These are phyloP conservation scores for Suillus occidentalis DNA, from an alignment of 768 basidiomycete species.

Conservation along the genomic window DNA sequence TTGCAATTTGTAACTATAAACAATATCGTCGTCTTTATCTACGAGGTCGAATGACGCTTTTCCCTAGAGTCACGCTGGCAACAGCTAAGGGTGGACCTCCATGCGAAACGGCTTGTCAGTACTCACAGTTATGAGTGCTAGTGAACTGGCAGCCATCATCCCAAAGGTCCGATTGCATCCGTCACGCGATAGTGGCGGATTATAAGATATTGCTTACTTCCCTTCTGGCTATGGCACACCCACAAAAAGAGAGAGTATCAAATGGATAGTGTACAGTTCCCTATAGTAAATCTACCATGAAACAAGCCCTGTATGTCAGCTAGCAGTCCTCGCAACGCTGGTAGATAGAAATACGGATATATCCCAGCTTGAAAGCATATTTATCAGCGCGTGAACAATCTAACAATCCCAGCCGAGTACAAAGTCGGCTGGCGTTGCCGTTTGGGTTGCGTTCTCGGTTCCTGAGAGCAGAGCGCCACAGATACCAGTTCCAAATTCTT, in stretches of 20 bases:
- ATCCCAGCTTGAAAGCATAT: background rate
- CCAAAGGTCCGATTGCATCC: background rate
- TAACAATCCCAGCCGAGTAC: constrained; percentile 80
- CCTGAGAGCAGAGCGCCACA: constrained; percentile 50
- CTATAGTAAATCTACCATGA: background rate
- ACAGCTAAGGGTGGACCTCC: background rate
- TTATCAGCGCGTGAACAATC: constrained; percentile 13
- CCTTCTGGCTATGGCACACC: background rate
- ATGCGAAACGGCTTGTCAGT: background rate
- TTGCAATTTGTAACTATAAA: background rate
- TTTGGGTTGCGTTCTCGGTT: constrained; percentile 15
- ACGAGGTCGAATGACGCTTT: background rate
- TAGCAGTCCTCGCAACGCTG: background rate
- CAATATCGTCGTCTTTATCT: background rate
- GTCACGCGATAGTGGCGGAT: background rate
- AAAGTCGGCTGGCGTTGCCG: constrained; percentile 39
- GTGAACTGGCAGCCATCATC: background rate
- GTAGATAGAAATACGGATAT: background rate
- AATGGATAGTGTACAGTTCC: background rate
- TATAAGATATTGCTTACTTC: background rate
- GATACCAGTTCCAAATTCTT: constrained; percentile 70
- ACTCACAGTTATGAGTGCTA: background rate
- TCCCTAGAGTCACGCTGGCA: background rate
- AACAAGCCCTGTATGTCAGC: background rate
- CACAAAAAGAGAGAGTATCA: background rate